Evolutionary conservation across 2,329 filamentous ascomycete genomes (phyloP), one percentile per base, ranked within the genome.

Genomic region (Cladosporium sp.): DNA sequence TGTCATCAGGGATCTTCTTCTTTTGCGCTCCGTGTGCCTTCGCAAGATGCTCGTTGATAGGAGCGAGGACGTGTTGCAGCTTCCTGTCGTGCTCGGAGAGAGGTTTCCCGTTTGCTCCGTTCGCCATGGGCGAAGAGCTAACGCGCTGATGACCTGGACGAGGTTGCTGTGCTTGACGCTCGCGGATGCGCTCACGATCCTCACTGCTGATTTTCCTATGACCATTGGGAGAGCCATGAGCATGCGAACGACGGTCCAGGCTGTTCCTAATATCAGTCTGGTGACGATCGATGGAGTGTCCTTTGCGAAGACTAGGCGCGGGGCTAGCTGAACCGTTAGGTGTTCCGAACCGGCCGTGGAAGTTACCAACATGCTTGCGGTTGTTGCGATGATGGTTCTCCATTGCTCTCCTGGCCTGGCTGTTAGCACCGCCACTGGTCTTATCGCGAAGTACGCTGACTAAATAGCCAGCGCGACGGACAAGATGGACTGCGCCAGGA

Each of bases 371-470:
- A 51, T 84, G 75, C 69, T 95, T 93, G 78, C 96, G 96, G 77
- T 92, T 96, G 76, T 93, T 96, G 58, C 92, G 90, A 73, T 96
- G 92, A 68, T 97, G 92, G 64, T 96, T 96, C 68, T 96, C 92
- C 28, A 95, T 86, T 1, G 88, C 85, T 69, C 87, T 87, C 72
- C 90, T 92, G 3, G 88, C 89, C 19, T 84, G 84, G 30, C 84
- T 82, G 69, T 96, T 90, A 61, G 85, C 86, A 28, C 77, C 77
- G 51, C 75, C 73, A 65, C 72, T 75, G 2, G 86, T 88, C 74
- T 95, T 91, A 69, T 96, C 90, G 70, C 93, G 91, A 61, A 99
- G 79, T 1, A 99, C 92, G n/a, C 92, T 96, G 40, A 99, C 82
- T 14, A 99, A 83, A 70, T 99, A 99, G 70, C 97, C 94, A 9